These are phyloP conservation scores for Sherardia arvensis DNA, from an alignment of 257 asterid species.

Conservation along the genomic window DNA sequence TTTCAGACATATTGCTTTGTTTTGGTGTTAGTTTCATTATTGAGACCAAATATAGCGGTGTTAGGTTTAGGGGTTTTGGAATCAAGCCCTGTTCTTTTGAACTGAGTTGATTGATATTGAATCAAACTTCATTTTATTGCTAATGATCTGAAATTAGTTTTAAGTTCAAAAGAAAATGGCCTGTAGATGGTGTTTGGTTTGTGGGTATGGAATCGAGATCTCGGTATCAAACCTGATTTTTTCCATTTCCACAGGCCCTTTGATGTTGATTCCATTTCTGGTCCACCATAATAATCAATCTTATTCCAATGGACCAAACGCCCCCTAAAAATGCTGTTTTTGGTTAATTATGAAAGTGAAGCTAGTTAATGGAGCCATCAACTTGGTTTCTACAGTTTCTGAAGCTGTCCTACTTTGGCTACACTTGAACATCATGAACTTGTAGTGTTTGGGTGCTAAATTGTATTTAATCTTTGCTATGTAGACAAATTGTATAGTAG, in stretches of 20 bases:
- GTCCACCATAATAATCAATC: neutral
- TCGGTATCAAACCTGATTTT: neutral
- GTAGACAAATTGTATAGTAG: neutral
- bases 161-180: neutral
- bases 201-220: neutral
- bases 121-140: too few relatives aligned
- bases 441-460: neutral
- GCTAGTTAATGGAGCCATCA: neutral
- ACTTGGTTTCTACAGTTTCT: neutral
- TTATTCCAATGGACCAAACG: neutral
- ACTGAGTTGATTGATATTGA: neutral
- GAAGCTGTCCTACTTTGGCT: constrained; percentile 1
- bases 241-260: neutral
- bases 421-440: neutral
- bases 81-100: neutral
- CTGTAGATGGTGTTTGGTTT: neutral
- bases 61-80: neutral
- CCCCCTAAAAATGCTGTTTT: neutral
- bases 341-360: neutral
- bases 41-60: neutral
- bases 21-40: neutral
- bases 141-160: neutral
- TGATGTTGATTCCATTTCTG: neutral
- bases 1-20: neutral
- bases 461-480: neutral